Evolutionary conservation across 2,329 filamentous ascomycete genomes (phyloP), one percentile per base, ranked within the genome.

Genomic region (Penicillium crustosum): DNA sequence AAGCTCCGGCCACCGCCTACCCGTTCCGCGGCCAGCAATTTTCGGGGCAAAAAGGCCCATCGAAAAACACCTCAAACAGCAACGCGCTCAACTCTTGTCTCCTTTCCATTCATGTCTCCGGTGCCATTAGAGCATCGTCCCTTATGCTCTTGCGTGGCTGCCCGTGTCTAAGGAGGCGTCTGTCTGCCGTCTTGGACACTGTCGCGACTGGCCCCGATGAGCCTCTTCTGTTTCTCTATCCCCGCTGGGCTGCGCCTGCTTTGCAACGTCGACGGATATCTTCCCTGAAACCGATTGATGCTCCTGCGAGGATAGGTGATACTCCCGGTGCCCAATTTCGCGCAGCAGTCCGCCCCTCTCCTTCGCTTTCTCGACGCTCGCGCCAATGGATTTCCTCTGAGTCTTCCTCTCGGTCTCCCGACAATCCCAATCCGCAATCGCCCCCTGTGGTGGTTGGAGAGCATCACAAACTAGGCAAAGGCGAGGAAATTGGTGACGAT

Each of bases 221-320:
- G 64, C 77, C 77, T 59, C 66, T 80, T 45, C 70, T 77, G 17
- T 80, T 80, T 58, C 75, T 79, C 36, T 80, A 79, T 62, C 78
- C 78, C 52, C 72, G 68, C 61, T 78, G 74, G 73, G 68, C 71
- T 56, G 65, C 71, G 15, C 70, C 71, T 47, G 62, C 61, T 35
- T 58, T 71, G 27, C 63, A 64, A 29, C 65, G 63, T 38, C 62
- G 63, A 53, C 54, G 57, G 39, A 57, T 64, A 53, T 57, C 68
- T 27, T 62, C 64, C 25, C 52, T 64, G 43, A 55, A 47, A 12
- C n/a, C 53, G 33, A 33, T 56, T 48, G 21, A 61, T 41, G n/a
- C 49, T 43, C 29, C 58, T 23, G 25, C 8, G 29, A 56, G 53
- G 10, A 53, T 27, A 17, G 44, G 25, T 33, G 39, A 25, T 19